A percentile compares a stretch with the other conserved stretches of the same genome.
phyloP scores from a whole-genome alignment of 1,284 basidiomycete genomes.

The Chondrostereum purpureum region DNA sequence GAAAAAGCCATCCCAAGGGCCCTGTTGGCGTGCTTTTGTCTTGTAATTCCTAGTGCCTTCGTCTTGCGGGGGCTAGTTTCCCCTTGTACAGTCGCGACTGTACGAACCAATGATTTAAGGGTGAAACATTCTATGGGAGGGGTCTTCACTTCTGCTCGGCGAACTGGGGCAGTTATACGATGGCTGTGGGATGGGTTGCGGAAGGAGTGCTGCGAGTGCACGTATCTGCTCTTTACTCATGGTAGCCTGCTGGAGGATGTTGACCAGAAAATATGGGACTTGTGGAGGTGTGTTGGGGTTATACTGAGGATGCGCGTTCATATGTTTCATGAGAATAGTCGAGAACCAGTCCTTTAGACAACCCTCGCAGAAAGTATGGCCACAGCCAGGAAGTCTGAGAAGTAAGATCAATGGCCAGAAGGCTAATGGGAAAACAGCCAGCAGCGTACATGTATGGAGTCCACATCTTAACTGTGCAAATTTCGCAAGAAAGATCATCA shows the following conservation, averaged over 20 bases:
- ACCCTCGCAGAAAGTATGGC: conserved; percentile 59
- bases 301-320: conserved; percentile 40
- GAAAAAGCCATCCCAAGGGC: conserved; percentile 53
- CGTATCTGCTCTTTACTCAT: conserved; percentile 16
- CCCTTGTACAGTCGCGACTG: conserved; percentile 38
- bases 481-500: conserved; percentile 52
- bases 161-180: conserved; percentile 63
- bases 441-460: conserved; percentile 51
- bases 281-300: conserved; percentile 22
- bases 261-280: conserved; percentile 12
- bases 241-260: conserved; percentile 12
- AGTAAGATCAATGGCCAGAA: conserved; percentile 9
- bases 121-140: conserved; percentile 54
- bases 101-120: conserved; percentile 48
- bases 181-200: conserved; percentile 27
- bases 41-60: conserved; percentile 13
- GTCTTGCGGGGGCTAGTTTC: conserved; percentile 35
- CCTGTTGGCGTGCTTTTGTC: conserved; percentile 13
- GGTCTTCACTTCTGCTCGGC: conserved; percentile 40
- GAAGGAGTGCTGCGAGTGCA: conserved; percentile 19
- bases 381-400: conserved; percentile 54
- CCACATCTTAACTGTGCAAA: conserved; percentile 59
- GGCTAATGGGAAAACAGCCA: no score
- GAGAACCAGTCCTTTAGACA: conserved; percentile 67
- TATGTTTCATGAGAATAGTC: conserved; percentile 42